These are phyloP conservation scores for Ogataea trehaloabstinens DNA, from an alignment of 805 yeast species.

Conservation along the genomic window DNA sequence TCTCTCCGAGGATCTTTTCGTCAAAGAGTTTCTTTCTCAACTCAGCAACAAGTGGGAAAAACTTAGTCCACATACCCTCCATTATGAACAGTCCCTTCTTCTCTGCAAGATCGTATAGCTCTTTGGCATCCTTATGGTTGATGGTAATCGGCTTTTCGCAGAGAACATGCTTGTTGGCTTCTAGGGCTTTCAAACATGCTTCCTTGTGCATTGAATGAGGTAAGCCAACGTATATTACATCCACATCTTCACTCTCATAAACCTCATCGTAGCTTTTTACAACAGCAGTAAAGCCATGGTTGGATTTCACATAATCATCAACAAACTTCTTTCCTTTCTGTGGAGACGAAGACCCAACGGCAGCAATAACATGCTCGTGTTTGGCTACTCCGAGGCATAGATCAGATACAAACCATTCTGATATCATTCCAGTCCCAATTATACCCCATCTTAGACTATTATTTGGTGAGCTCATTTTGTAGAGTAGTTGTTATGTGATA, in stretches of 20 bases:
- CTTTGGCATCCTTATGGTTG: conserved; percentile 42
- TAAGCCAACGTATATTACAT: conserved; percentile 52
- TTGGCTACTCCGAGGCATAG: conserved; percentile 24
- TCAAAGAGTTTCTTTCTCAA: conserved; percentile 37
- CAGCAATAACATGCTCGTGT: conserved; percentile 32
- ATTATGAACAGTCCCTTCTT: conserved; percentile 43
- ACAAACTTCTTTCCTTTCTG: conserved; percentile 38
- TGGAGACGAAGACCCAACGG: conserved; percentile 39
- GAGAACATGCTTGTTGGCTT: conserved; percentile 49
- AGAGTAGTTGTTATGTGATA: too few relatives aligned
- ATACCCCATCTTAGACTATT: conserved; percentile 40
- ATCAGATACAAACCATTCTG: conserved; percentile 43
- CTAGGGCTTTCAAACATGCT: conserved; percentile 32
- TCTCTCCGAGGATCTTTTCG: conserved; percentile 45
- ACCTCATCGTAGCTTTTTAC: conserved; percentile 41
- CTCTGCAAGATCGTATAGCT: conserved; percentile 42
- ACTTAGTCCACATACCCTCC: conserved; percentile 63
- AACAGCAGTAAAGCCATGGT: conserved; percentile 13
- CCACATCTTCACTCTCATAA: conserved; percentile 40
- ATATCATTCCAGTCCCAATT: conserved; percentile 48
- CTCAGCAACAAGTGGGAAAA: conserved; percentile 44
- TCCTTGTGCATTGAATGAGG: conserved; percentile 54
- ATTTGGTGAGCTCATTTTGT: not conserved
- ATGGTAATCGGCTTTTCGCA: conserved; percentile 57
- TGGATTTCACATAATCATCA: conserved; percentile 11